Evolutionary conservation across 148 eudicot species (phyloP).

Genomic region (Rhododendron griersonianum): DNA sequence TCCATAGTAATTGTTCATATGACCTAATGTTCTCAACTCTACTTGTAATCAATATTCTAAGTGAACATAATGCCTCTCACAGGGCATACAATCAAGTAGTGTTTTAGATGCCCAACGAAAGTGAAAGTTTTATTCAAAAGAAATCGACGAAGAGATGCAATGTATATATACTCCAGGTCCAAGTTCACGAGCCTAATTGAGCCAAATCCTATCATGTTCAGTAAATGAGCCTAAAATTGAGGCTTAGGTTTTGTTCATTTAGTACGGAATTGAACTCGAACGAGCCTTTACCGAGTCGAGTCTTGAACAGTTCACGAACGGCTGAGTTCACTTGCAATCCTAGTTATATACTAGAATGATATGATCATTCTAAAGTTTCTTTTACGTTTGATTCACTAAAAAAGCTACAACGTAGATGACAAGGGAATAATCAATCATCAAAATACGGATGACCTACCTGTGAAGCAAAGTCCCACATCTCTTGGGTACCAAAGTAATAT

Average conservation of each 20-base stretch:
- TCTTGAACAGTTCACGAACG: no score
- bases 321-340: no score
- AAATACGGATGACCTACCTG: neutral
- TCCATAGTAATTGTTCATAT: neutral
- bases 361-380: neutral
- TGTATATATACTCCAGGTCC: neutral
- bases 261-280: no score
- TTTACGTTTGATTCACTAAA: neutral
- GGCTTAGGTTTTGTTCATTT: no score
- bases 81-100: neutral
- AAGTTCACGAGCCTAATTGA: no score
- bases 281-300: no score
- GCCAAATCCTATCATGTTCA: no score
- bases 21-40: neutral
- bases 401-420: neutral
- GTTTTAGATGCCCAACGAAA: neutral
- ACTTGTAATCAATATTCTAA: neutral
- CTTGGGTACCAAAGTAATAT: no score
- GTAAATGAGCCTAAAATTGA: no score
- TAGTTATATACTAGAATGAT: no score
- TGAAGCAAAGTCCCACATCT: no score
- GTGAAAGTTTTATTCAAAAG: neutral
- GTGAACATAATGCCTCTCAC: neutral
- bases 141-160: neutral
- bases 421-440: neutral